Evolutionary conservation across 768 basidiomycete genomes (phyloP).

Genomic region (Leucocoprinus leucothites): DNA sequence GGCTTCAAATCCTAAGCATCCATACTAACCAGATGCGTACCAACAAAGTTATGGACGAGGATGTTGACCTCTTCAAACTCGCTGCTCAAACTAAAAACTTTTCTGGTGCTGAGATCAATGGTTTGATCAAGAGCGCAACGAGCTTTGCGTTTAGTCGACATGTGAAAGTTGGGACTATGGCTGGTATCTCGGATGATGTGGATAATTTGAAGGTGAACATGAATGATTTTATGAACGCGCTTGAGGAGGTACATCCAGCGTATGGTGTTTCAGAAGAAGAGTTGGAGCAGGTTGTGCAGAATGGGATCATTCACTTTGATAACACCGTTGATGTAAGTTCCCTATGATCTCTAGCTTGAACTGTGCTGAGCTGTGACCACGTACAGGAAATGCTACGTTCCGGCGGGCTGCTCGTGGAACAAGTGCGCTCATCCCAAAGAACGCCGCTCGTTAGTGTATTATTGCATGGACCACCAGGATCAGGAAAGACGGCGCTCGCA

Average conservation of each 20-base stretch:
- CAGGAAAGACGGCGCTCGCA: conserved; percentile 93
- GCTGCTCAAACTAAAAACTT: conserved; percentile 92
- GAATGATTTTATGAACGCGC: conserved; percentile 82
- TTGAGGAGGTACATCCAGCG: conserved; percentile 93
- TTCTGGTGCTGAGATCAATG: conserved; percentile 93
- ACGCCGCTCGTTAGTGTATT: conserved; percentile 92
- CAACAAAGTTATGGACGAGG: conserved; percentile 85
- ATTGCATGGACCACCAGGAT: conserved; percentile 84
- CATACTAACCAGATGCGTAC: conserved; percentile 93
- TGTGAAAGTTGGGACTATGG: conserved; percentile 96
- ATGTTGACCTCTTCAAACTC: conserved; percentile 82
- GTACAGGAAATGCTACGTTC: conserved; percentile 80
- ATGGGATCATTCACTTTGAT: conserved; percentile 93
- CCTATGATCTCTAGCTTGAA: neutral
- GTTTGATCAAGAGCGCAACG: conserved; percentile 96
- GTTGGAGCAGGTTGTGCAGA: conserved; percentile 86
- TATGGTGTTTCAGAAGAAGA: conserved; percentile 99
- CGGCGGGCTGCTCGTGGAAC: conserved; percentile 87
- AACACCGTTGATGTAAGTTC: conserved; percentile 66
- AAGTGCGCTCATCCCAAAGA: conserved; percentile 85
- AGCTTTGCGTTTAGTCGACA: conserved; percentile 98
- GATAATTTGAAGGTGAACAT: conserved; percentile 89
- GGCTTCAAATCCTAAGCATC: conserved; percentile 90
- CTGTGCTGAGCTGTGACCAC: neutral
- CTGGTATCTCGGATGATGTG: conserved; percentile 93